A percentile compares a stretch with the other conserved stretches of the same genome.
These are phyloP conservation scores for Phytomonas sp. DNA, from an alignment of 208 protist genomes.

Conservation along the genomic window DNA sequence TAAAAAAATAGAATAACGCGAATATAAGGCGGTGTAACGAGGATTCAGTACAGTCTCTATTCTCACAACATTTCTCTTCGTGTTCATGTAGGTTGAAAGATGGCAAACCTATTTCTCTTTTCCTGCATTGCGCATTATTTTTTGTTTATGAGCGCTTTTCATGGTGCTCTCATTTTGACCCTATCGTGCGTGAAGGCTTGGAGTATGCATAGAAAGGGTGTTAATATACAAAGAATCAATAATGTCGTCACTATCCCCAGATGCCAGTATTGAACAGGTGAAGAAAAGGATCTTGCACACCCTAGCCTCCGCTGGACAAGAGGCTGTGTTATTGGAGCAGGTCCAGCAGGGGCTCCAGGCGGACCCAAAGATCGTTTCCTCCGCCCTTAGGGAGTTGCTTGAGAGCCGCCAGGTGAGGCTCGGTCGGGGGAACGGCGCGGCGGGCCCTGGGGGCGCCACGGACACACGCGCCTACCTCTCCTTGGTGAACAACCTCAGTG, in stretches of 20 bases:
- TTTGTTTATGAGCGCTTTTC: too few species aligned
- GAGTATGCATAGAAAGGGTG: too few species aligned
- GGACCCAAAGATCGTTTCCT: conserved; percentile 23
- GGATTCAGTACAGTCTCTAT: conserved; percentile 1
- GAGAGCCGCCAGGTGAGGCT: conserved; percentile 39
- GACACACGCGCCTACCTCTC: conserved; percentile 46
- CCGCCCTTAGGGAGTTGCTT: conserved; percentile 45
- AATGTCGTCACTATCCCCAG: too few species aligned
- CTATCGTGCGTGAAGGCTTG: too few species aligned
- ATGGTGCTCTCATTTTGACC: too few species aligned
- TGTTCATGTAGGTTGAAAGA: background rate
- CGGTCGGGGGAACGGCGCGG: conserved; percentile 19
- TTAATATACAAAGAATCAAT: too few species aligned
- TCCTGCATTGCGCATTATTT: too few species aligned
- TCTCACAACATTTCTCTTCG: background rate
- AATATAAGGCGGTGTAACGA: too few species aligned
- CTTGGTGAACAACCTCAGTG: conserved; percentile 45
- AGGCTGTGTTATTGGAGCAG: conserved; percentile 30
- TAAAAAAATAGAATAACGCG: too few species aligned
- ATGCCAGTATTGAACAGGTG: conserved; percentile 7
- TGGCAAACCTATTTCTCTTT: too few species aligned
- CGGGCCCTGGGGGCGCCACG: background rate
- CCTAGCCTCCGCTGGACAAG: conserved; percentile 30
- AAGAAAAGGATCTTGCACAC: conserved; percentile 35
- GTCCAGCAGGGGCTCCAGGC: conserved; percentile 40